Conservation (phyloP, 495 filamentous ascomycete species). For the Articulospora tetracladia region DNA sequence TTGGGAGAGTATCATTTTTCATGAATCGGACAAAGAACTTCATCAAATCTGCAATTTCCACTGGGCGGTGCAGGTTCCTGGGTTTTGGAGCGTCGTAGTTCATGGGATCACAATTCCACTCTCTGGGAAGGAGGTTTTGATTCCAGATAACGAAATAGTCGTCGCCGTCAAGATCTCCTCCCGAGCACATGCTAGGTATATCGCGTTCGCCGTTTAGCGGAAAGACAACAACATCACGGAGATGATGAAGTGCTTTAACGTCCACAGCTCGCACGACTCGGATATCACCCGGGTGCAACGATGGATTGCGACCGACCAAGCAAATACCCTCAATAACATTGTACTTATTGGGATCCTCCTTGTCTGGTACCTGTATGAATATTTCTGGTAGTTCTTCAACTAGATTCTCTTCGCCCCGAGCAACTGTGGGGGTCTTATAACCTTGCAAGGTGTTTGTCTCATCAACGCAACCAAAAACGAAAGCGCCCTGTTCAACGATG, state of each 20-base stretch:
- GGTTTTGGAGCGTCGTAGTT: constrained; percentile 55
- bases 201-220: constrained; percentile 81
- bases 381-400: constrained; percentile 69
- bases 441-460: constrained; percentile 76
- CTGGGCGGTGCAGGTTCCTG: constrained; percentile 45
- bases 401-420: constrained; percentile 20
- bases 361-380: constrained; percentile 72
- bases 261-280: constrained; percentile 85
- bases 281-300: constrained; percentile 90
- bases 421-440: constrained; percentile 40
- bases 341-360: constrained; percentile 42
- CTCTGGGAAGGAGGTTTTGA: constrained; percentile 59
- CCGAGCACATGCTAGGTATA: constrained; percentile 89
- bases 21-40: constrained; percentile 91
- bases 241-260: constrained; percentile 62
- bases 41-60: constrained; percentile 66
- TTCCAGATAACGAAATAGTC: constrained; percentile 97
- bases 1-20: constrained; percentile 79
- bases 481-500: constrained; percentile 74
- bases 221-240: constrained; percentile 83
- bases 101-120: constrained; percentile 75
- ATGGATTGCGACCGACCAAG: constrained; percentile 86
- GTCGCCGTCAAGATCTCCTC: constrained; percentile 94
- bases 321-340: constrained; percentile 74
- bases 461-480: constrained; percentile 84